Evolutionary conservation across 768 basidiomycete species (phyloP), one percentile per base, ranked within the genome.

Genomic region (Rhodocollybia butyracea): DNA sequence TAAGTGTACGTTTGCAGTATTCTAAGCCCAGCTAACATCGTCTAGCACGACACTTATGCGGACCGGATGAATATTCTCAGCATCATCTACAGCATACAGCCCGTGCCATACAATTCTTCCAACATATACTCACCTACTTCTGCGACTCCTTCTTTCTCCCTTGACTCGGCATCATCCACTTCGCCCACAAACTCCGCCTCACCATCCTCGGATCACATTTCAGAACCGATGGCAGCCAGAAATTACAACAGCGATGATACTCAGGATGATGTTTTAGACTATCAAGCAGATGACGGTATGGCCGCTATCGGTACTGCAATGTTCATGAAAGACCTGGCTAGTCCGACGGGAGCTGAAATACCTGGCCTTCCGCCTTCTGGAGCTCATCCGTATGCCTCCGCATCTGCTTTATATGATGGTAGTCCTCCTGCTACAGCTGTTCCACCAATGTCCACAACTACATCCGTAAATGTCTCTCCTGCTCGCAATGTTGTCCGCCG

Each of bases 61-160:
- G 91, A 96, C 70, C 84, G 94, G 50, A 93, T 96, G 88, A 89
- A 90, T 64, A 94, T 95, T 65, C 80, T 96, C 54, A 90, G 89
- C 63, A 79, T 91, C 60, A 92, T 93, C 59, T 94, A 94, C 75
- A 88, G 84, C 68, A 91, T 94, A 68, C 89, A 89, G 24, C 80
- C 88, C 41, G 80, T 84, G 41, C 86, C 87, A 6, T 63, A 77
- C 47, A 82, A 81, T 68, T 68, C 76, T 53, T 70, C 76, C 38
- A 70, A 73, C 43, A 7, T 56, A 56, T 38, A 46, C 55, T 32
- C 57, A 54, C 67, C 68, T 13, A 52, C 66, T 69, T 63, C 70
- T 59, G n/a, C 77, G 21, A 66, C 69, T 22, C 67, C 72, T 10
- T 76, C 48, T 8, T 36, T 24, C 22, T 50, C 80, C 47, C 75